Evolutionary conservation across 148 eudicot species (phyloP), one percentile per base, ranked within the genome.

Genomic region (Silene uniflora): DNA sequence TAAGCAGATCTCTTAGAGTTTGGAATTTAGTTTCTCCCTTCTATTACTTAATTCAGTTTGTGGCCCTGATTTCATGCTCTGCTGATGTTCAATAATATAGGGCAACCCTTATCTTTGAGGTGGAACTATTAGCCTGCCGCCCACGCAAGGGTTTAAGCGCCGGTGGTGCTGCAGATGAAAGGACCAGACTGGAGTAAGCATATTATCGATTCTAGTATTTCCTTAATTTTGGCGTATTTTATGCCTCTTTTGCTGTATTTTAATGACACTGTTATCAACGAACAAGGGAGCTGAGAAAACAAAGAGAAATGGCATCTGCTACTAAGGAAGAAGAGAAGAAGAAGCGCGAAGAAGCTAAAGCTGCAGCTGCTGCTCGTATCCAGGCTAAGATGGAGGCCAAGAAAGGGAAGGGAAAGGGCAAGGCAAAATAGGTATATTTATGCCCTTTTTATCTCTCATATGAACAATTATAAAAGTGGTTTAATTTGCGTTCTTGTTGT

Each of bases 241-340:
- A 11, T 16, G 19, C n/a, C 49, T 4, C 22, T 12, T 8, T 64
- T 46, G 56, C 12, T 64, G 52, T 10, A 11, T 46, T 32, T 46
- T 32, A 56, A 67, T 22, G 18, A 61, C 63, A 24, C 19, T 74
- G 55, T 16, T 73, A 17, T 61, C 18, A 29, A 77, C 67, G 18
- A 62, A 52, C 71, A 73, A 95, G 98, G 22, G 98, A 92, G 85
- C 84, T 95, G 76, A 90, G 88, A 86, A 92, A 87, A 82, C 97
- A 95, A 80, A 87, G 98, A 82, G 98, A 95, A 76, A 21, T 76
- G 54, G 89, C 97, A 17, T 96, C 96, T 83, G 86, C 96, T 61
- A n/a, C 69, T 55, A 95, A 95, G 78, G 96, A 95, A 87, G 98
- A 95, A 83, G 98, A 95, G 81, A 95, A 89, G 87, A 95, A 95